phyloP scores from a whole-genome alignment of 2,329 filamentous ascomycete species.

The Endoconidiophora laricicola region DNA sequence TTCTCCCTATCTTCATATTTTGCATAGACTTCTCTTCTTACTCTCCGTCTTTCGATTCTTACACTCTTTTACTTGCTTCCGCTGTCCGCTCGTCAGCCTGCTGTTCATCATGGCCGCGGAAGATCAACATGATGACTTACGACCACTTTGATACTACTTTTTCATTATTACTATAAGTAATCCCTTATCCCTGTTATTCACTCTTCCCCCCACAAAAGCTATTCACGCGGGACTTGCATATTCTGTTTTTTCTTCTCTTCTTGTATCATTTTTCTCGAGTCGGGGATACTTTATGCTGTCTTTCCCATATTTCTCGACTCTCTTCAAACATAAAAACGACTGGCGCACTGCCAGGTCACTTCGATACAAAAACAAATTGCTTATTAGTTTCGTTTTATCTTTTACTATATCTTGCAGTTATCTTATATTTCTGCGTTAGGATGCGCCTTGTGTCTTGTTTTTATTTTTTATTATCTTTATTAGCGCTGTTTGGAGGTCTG shows the following conservation, averaged over 20 bases:
- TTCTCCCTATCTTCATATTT: not conserved
- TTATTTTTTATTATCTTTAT: not conserved
- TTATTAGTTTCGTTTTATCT: not conserved
- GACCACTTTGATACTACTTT: slow-evolving; percentile 3
- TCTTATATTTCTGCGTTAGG: not conserved
- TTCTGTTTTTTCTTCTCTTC: slow-evolving; percentile 15
- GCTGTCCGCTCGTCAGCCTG: not conserved
- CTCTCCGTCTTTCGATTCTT: slow-evolving; percentile 7
- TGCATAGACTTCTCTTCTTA: too few relatives aligned
- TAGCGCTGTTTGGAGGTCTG: not conserved
- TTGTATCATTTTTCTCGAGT: slow-evolving; percentile 15
- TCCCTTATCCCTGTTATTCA: slow-evolving; percentile 16
- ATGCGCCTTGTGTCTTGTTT: not conserved
- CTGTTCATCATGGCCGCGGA: not conserved
- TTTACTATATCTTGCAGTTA: not conserved
- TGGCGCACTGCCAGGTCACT: not conserved
- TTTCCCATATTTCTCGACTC: too few relatives aligned
- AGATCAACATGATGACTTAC: slow-evolving; percentile 11
- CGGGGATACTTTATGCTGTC: not conserved
- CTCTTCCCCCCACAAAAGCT: slow-evolving; percentile 5
- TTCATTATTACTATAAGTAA: slow-evolving; percentile 5
- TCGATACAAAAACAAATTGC: not conserved
- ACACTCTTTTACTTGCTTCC: not conserved
- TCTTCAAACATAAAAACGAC: not conserved
- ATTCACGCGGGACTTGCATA: slow-evolving; percentile 12